Evolutionary conservation across 208 protist species (phyloP), one percentile per base, ranked within the genome.

Genomic region (Trypanosoma platydactyli): DNA sequence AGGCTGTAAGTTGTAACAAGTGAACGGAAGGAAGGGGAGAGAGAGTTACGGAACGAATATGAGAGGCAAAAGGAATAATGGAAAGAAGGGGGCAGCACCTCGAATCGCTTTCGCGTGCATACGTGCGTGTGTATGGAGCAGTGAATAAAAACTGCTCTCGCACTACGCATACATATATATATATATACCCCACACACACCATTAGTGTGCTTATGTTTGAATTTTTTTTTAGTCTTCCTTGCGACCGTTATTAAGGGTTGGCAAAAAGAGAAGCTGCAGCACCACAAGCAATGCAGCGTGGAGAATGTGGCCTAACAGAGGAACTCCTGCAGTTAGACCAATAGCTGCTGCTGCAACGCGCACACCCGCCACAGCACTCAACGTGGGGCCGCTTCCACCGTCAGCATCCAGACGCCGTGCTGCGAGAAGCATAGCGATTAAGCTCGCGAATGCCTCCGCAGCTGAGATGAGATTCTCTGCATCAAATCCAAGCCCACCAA

Each of bases 401-500:
- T 42, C 18, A 63, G 53, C 15, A 61, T 64, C 62, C n/a, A 88
- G 72, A 50, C 71, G 64, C 11, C 88, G 81, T 42, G 77, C 77
- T 50, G 76, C 79, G 22, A 81, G 64, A 1, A 91, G 70, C 5
- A 75, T 57, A 6, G 64, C 66, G 49, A 84, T 54, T 24, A 91
- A 68, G n/a, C 58, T 57, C 22, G 77, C 52, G 49, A 86, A 91
- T 15, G 80, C 73, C 38, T 88, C 83, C 0, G 65, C 83, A 12
- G 74, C 84, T 25, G 74, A 71, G 22, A 64, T 16, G 45, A 91
- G 55, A 45, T 76, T 85, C 33, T 29, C 76, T 24, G 54, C 44
- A 60, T 89, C 81, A 54, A 86, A 88, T 38, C 80, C 84, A 6
- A 75, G 71, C 65, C 73, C 80, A 48, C 76, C 35, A 63, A 91